A percentile compares a stretch with the other conserved stretches of the same genome.
Conservation (phyloP, 2,329 filamentous ascomycete species). For the Botrytis fabae region DNA sequence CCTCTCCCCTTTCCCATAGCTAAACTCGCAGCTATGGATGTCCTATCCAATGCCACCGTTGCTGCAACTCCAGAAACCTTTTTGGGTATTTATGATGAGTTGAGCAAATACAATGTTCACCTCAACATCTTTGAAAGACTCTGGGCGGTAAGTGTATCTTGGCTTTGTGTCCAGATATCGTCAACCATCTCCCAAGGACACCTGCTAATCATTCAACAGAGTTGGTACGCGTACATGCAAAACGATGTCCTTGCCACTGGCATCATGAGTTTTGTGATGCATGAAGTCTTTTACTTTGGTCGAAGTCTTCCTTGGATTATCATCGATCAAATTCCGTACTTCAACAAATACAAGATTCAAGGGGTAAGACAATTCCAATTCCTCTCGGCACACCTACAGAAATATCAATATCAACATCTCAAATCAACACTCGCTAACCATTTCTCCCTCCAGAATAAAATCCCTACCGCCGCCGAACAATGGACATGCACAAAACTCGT, state of each 20-base stretch:
- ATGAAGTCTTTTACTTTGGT: slow-evolving; percentile 94
- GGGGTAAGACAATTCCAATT: slow-evolving; percentile 42
- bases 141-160: slow-evolving; percentile 67
- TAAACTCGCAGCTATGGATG: slow-evolving; percentile 20
- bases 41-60: slow-evolving; percentile 37
- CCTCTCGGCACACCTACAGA: neutral
- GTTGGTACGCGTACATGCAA: slow-evolving; percentile 98
- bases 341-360: slow-evolving; percentile 95
- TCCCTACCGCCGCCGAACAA: slow-evolving; percentile 90
- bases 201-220: slow-evolving; percentile 44
- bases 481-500: slow-evolving; percentile 93
- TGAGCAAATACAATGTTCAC: slow-evolving; percentile 70
- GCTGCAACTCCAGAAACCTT: slow-evolving; percentile 44
- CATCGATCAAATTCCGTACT: slow-evolving; percentile 82
- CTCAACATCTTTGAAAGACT: slow-evolving; percentile 84
- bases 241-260: slow-evolving; percentile 96
- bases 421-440: neutral
- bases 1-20: slow-evolving; percentile 23
- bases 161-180: neutral
- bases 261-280: slow-evolving; percentile 95
- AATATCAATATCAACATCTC: neutral
- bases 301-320: slow-evolving; percentile 86
- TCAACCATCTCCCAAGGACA: neutral
- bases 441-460: slow-evolving; percentile 53
- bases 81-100: slow-evolving; percentile 60